phyloP scores from a whole-genome alignment of 2,329 filamentous ascomycete genomes.

The Cercospora sesami region DNA sequence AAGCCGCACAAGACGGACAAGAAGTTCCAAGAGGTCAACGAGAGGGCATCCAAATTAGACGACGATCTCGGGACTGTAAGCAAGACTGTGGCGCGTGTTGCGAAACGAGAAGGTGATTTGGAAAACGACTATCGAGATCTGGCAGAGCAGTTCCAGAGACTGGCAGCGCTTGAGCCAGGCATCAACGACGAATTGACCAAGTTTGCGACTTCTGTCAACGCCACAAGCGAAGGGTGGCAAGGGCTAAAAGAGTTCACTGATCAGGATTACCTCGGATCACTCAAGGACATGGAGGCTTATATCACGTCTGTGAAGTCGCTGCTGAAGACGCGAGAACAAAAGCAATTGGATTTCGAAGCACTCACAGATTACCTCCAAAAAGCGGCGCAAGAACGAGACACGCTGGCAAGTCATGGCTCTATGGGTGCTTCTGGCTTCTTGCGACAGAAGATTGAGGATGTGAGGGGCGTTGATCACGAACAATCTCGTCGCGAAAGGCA shows the following conservation, averaged over 20 bases:
- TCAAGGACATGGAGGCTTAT: conserved; percentile 95
- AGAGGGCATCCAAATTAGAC: conserved; percentile 89
- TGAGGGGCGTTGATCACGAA: conserved; percentile 94
- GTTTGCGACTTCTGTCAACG: conserved; percentile 83
- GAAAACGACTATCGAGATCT: conserved; percentile 87
- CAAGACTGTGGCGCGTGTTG: conserved; percentile 90
- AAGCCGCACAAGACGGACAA: conserved; percentile 95
- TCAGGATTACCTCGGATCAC: conserved; percentile 87
- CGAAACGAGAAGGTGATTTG: conserved; percentile 81
- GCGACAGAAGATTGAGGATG: conserved; percentile 91
- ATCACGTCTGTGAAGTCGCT: conserved; percentile 82
- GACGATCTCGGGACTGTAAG: conserved; percentile 91
- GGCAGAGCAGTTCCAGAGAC: conserved; percentile 90
- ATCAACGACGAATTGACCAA: conserved; percentile 79
- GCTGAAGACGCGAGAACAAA: conserved; percentile 91
- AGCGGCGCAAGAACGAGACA: conserved; percentile 81
- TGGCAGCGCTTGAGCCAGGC: conserved; percentile 83
- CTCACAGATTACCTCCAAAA: conserved; percentile 95
- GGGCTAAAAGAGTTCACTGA: conserved; percentile 88
- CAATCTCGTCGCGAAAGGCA: conserved; percentile 82
- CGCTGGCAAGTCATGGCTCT: conserved; percentile 61
- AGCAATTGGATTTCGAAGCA: conserved; percentile 96
- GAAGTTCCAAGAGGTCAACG: conserved; percentile 89
- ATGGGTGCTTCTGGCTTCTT: conserved; percentile 82
- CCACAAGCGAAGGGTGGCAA: conserved; percentile 75